Evolutionary conservation across 257 asterid species (phyloP), one percentile per base, ranked within the genome.

Genomic region (Solanum clarkiae): DNA sequence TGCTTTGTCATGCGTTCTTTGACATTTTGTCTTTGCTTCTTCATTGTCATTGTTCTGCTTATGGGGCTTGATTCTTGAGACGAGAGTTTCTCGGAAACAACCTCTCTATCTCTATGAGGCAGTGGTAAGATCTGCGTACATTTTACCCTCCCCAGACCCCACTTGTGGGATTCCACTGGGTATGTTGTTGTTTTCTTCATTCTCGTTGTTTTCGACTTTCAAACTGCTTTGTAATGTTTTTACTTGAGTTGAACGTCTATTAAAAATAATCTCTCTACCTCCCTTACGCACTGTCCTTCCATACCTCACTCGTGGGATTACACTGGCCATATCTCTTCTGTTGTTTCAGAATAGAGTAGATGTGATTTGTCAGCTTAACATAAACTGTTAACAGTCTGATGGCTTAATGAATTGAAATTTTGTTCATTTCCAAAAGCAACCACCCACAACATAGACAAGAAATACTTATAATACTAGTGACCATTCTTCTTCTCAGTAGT

Each of bases 361-460:
- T 70, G 79, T 70, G 29, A 42, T 40, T 51, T 51, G 22, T 0
- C 49, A 79, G 16, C 65, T 51, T 51, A 53, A 53, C 82, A 49
- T 4, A 22, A 47, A 4, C 56, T 74, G 81, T 77, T 77, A 51
- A 75, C 62, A 22, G 42, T 26, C 47, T 9, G 10, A 77, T 26
- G 8, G 65, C 24, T 77, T 4, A 75, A 75, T 14, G 60, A 51
- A 42, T 51, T 51, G 24, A 51, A 9, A 17, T 77, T 77, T 42
- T 53, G 65, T 26, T 54, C 49, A 26, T 77, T 26, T 77, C 7
- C 3, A 53, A 77, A 77, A 53, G 65, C 29, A 16, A 74, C 65
- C 10, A 77, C 83, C 83, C 83, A 70, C 29, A 53, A 29, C 49
- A 79, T 79, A 53, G 49, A 26, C 80, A 44, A 45, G 7, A 42